Conservation (phyloP, 345 rosid genomes). For the Draba incana region DNA sequence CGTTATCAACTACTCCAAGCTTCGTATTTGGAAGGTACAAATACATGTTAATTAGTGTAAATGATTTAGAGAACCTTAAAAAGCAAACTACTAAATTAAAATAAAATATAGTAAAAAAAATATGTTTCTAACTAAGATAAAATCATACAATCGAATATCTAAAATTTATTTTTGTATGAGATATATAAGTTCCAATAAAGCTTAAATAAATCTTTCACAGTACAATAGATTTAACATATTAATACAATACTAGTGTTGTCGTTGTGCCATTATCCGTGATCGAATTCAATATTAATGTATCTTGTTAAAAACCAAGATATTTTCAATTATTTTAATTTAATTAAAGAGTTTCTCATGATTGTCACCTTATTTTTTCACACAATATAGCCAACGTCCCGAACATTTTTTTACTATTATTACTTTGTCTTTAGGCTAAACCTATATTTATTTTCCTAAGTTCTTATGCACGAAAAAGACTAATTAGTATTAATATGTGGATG, state of each 20-base stretch:
- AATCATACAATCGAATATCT: neutral
- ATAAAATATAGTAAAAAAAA: neutral
- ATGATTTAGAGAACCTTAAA: neutral
- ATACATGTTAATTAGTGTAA: neutral
- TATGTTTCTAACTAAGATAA: neutral
- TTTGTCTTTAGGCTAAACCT: neutral
- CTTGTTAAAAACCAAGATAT: too few species aligned
- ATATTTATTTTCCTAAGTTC: neutral
- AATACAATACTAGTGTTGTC: too few species aligned
- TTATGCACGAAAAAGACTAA: neutral
- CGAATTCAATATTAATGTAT: too few species aligned
- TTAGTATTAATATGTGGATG: slow-evolving; percentile 19
- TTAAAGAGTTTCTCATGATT: neutral
- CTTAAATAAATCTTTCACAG: too few species aligned
- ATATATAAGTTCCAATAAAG: neutral
- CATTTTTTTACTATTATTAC: neutral
- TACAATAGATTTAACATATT: too few species aligned
- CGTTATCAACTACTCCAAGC: slow-evolving; percentile 79
- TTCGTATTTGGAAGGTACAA: slow-evolving; percentile 74
- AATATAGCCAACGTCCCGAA: neutral
- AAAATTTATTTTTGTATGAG: neutral
- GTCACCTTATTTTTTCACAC: neutral
- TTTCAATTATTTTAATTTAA: neutral
- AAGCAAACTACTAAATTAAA: neutral
- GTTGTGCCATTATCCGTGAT: too few species aligned